Base-by-base conservation (phyloP, 225 moss, liverwort and hornwort genomes). In the Sphagnum tenellum region DNA sequence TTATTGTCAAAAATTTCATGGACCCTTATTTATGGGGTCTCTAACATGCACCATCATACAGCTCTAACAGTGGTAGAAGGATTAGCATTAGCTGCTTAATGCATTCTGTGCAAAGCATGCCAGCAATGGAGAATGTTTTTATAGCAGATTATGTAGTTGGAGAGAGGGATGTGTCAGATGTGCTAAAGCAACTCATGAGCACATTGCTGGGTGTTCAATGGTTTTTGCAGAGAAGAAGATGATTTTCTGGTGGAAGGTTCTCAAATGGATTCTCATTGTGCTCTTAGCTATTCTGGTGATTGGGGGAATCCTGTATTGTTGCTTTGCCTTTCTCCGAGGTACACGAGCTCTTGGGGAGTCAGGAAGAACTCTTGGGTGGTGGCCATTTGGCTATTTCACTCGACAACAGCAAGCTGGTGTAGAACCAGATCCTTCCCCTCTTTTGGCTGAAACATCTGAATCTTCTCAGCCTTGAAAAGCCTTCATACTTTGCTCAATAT, bases 241-340 rank as follows among this genome's bases (percentile, higher is more conserved):
- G 59, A 60, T 78, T 46, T 69, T 78, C 47, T 78, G 71, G 81
- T 85, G 76, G 84, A 81, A 63, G 55, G 73, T 85, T 69, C 7
- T 85, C 62, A 85, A 78, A 55, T 73, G 71, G 64, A 13, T 9
- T 3, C 52, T 84, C n/a, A 12, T 67, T 48, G 46, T 9, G 3
- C 48, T 76, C 66, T 67, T 81, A 13, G 0, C 44, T 14, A 46
- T 81, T 12, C 67, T 76, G 69, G 46, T 85, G 1, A 1, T 78
- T 7, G 3, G 73, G n/a, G 73, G 54, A 3, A 71, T 81, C 59
- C 2, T 81, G 51, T 74, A 67, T 46, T 81, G 58, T 69, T 80
- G 73, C 71, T 77, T 75, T 49, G 65, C 77, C 13, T 29, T 63
- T 2, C 12, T 71, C 44, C 65, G 69, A 71, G 47, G 45, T 6